Conservation (phyloP, 176 grass and related monocot species). For the Zea luxurians region DNA sequence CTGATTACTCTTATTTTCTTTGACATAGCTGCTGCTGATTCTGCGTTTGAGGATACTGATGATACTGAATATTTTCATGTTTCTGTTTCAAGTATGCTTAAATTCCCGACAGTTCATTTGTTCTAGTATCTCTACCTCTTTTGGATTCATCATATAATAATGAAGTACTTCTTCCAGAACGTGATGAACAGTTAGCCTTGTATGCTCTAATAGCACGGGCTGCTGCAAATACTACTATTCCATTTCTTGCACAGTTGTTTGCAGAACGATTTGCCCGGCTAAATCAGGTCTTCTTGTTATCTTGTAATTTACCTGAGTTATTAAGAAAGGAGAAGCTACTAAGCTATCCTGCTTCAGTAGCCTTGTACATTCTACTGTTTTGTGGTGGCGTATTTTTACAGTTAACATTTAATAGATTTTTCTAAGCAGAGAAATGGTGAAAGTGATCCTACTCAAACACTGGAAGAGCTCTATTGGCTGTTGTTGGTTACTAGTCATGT, state of each 20-base stretch:
- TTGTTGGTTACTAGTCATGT: conserved; percentile 93
- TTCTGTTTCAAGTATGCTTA: conserved; percentile 91
- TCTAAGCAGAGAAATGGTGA: conserved; percentile 58
- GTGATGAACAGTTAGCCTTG: conserved; percentile 85
- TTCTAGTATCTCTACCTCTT: background rate
- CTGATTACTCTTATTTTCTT: conserved; percentile 47
- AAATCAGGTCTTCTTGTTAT: conserved; percentile 61
- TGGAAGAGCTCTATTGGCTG: conserved; percentile 96
- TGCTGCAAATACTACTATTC: conserved; percentile 69
- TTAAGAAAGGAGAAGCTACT: background rate
- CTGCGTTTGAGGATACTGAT: conserved; percentile 86
- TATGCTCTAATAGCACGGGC: conserved; percentile 95
- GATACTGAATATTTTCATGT: conserved; percentile 94
- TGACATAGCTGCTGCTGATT: conserved; percentile 87
- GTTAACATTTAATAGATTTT: conserved; percentile 24
- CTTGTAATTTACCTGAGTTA: conserved; percentile 26
- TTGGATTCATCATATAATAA: conserved; percentile 32
- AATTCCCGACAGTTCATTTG: conserved; percentile 30
- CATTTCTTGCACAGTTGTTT: conserved; percentile 79
- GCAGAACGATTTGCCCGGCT: conserved; percentile 68
- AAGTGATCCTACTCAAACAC: conserved; percentile 77
- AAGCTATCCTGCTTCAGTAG: conserved; percentile 12
- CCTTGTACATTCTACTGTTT: conserved; percentile 21
- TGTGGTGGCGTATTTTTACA: conserved; percentile 18
- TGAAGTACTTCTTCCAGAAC: conserved; percentile 60